A percentile compares a stretch with the other conserved stretches of the same genome.
Evolutionary conservation across 352 stramenopile species (phyloP).

Genomic region (Pythium chondricola): DNA sequence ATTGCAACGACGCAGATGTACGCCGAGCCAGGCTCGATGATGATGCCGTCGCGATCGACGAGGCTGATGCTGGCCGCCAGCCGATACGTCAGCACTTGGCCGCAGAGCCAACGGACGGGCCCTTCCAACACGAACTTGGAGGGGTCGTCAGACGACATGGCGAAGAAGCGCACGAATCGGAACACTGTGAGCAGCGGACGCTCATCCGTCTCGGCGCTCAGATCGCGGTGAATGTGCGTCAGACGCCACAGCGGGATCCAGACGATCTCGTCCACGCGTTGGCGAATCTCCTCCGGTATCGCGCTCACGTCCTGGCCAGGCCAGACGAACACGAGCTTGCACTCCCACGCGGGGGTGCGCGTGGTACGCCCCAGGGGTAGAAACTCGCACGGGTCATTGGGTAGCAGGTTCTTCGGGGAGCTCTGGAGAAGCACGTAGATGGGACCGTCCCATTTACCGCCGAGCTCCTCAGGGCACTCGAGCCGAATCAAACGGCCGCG

Average conservation of each 20-base stretch:
- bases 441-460: neutral
- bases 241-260: conserved; percentile 9
- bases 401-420: neutral
- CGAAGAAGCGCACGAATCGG: conserved; percentile 8
- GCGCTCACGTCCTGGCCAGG: neutral
- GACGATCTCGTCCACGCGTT: neutral
- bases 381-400: neutral
- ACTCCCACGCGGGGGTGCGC: neutral
- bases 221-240: neutral
- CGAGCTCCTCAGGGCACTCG: neutral
- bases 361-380: neutral
- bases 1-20: conserved; percentile 7
- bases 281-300: neutral
- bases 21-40: conserved; percentile 6
- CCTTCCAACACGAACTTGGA: neutral
- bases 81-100: conserved; percentile 4
- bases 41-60: conserved; percentile 2
- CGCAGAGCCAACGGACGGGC: neutral
- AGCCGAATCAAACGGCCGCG: neutral
- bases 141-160: neutral
- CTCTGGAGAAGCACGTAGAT: neutral
- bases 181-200: conserved; percentile 8
- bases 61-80: neutral
- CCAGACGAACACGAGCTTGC: neutral
- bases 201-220: neutral